These are phyloP conservation scores for Boletellus deceptivus DNA, from an alignment of 1,284 basidiomycete genomes.

Conservation along the genomic window DNA sequence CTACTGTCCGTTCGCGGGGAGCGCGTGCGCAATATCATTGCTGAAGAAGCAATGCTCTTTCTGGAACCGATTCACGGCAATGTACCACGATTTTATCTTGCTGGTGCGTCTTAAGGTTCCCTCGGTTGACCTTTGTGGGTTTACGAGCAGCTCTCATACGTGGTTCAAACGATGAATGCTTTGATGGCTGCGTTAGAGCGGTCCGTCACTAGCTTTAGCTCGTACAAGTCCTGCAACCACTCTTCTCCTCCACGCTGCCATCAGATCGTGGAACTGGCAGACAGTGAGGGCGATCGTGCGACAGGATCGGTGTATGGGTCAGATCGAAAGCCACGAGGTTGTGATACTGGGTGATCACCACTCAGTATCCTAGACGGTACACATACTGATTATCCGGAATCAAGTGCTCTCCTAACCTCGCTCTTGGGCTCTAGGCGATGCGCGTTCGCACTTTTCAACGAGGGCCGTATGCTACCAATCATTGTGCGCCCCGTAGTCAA, in stretches of 20 bases:
- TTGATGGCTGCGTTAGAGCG: conserved; percentile 77
- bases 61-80: conserved; percentile 90
- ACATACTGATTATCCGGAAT: too few relatives aligned
- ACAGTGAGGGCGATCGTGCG: conserved; percentile 66
- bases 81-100: conserved; percentile 40
- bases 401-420: conserved; percentile 44
- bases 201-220: conserved; percentile 67
- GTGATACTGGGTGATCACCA: too few relatives aligned
- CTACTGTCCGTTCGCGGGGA: conserved; percentile 78
- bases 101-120: background rate
- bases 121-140: conserved; percentile 6
- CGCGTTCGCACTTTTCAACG: conserved; percentile 69
- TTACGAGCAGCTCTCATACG: too few relatives aligned
- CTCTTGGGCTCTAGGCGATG: conserved; percentile 55
- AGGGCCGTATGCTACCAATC: conserved; percentile 73
- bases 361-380: too few relatives aligned
- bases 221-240: conserved; percentile 49
- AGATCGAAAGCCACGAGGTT: conserved; percentile 35
- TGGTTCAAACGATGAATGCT: conserved; percentile 78
- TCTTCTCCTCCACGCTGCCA: background rate
- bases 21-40: conserved; percentile 50
- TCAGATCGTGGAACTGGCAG: conserved; percentile 90
- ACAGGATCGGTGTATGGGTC: conserved; percentile 97
- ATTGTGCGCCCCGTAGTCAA: conserved; percentile 77
- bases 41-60: conserved; percentile 66